Evolutionary conservation across 2,329 filamentous ascomycete genomes (phyloP).

Genomic region (Monosporascus sp.): DNA sequence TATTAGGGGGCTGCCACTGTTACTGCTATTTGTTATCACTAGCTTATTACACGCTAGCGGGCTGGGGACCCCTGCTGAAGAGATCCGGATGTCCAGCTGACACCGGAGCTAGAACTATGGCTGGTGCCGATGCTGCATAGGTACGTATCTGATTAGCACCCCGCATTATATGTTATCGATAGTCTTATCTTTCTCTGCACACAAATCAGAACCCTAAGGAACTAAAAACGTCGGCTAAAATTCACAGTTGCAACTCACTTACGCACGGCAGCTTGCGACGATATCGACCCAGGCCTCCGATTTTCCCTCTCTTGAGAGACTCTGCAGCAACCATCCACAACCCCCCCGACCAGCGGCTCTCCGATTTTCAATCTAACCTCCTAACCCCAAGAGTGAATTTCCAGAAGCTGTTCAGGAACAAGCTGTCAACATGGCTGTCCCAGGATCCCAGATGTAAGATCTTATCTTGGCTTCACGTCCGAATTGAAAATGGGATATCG

Average conservation of each 20-base stretch:
- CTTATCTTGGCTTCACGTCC: slow-evolving; percentile 11
- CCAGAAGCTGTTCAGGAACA: slow-evolving; percentile 30
- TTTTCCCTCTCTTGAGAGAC: slow-evolving; percentile 11
- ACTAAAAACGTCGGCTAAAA: slow-evolving; percentile 19
- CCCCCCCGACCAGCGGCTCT: not conserved
- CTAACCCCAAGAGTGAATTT: slow-evolving; percentile 26
- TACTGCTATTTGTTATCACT: not conserved
- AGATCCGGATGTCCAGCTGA: not conserved
- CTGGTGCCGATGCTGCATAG: slow-evolving; percentile 14
- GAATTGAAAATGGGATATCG: too few species aligned
- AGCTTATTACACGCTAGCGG: too few species aligned
- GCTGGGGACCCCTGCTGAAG: not conserved
- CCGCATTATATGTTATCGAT: not conserved
- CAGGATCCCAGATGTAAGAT: slow-evolving; percentile 58
- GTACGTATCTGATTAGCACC: not conserved
- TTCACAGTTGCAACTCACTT: slow-evolving; percentile 17
- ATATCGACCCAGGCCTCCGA: slow-evolving; percentile 17
- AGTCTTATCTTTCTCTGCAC: slow-evolving; percentile 5
- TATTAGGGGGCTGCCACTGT: not conserved
- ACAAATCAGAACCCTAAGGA: slow-evolving; percentile 27
- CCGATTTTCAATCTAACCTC: slow-evolving; percentile 6
- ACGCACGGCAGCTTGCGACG: slow-evolving; percentile 1
- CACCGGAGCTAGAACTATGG: slow-evolving; percentile 10
- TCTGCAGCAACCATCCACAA: slow-evolving; percentile 12
- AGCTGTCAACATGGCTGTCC: slow-evolving; percentile 53